phyloP scores from a whole-genome alignment of 495 filamentous ascomycete genomes.

The Achaetomiella virescens region DNA sequence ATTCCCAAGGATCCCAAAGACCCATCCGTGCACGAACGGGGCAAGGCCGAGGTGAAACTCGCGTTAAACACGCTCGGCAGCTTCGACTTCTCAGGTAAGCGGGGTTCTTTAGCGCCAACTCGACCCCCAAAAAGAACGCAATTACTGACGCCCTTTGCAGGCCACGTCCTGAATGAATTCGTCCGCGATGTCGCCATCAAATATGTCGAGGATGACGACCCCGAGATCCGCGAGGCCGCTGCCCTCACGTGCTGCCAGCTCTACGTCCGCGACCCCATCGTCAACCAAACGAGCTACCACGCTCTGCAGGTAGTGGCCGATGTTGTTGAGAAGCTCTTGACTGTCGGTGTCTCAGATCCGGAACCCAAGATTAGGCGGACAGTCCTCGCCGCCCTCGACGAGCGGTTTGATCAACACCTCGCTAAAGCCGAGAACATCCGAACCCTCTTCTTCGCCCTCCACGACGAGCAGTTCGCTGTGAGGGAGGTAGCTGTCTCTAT shows the following conservation, averaged over 20 bases:
- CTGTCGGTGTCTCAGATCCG: constrained; percentile 86
- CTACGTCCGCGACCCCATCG: constrained; percentile 92
- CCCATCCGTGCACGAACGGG: constrained; percentile 60
- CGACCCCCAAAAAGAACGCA: no score
- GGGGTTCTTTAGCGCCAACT: no score
- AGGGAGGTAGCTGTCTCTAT: constrained; percentile 93
- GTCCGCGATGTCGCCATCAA: constrained; percentile 97
- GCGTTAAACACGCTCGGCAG: constrained; percentile 89
- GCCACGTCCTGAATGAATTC: constrained; percentile 94
- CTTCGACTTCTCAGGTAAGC: constrained; percentile 78
- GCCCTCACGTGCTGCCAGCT: constrained; percentile 96
- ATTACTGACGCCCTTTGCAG: constrained; percentile 34
- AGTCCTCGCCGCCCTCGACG: constrained; percentile 80
- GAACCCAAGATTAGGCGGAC: constrained; percentile 82
- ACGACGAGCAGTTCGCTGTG: constrained; percentile 86
- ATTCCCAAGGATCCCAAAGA: constrained; percentile 83
- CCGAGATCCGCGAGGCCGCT: constrained; percentile 87
- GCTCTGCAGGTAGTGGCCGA: constrained; percentile 94
- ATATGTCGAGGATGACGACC: constrained; percentile 92
- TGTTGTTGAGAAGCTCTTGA: constrained; percentile 92
- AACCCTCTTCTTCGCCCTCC: constrained; percentile 90
- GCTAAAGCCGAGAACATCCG: constrained; percentile 94
- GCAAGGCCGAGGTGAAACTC: constrained; percentile 82
- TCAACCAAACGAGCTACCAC: constrained; percentile 94
- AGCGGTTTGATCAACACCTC: constrained; percentile 90